Base-by-base conservation (phyloP, 129 eudicot genomes). In the Flaveria robusta region DNA sequence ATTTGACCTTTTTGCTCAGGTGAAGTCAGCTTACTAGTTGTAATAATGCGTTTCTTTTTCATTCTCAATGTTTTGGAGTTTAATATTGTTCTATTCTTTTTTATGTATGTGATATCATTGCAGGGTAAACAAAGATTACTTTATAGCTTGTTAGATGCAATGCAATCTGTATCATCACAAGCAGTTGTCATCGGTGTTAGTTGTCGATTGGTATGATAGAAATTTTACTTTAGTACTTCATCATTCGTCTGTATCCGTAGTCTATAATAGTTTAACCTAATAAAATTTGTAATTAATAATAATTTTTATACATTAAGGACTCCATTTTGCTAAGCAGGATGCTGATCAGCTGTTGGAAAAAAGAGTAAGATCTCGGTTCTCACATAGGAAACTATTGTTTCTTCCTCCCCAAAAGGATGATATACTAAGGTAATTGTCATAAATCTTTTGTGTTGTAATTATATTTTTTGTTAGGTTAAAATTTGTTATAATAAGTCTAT, bases 331-430 rank as follows among this genome's bases (percentile, higher is more conserved):
- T 41, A 14, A 84, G 79, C 89, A 94, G 98, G 98, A 94, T 81
- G 98, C 98, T 82, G 98, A 94, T 86, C 97, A 94, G 80, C 86
- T 94, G 65, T 59, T 94, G 89, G 98, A 94, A 75, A 94, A 94
- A 82, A 86, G 98, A 87, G 98, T 94, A 47, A 80, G 98, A 79
- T 94, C 97, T 74, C 93, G 97, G 18, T 94, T 94, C 81, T 91
- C 98, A 66, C 97, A 94, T 46, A 80, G 98, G 85, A 94, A 94
- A 76, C 78, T 94, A 74, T 78, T 94, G 79, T 94, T 94, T 80
- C 92, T 83, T 83, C 96, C 97, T 86, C 91, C 98, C 31, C 73
- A 90, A 54, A 80, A 85, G 85, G 97, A 91, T 41, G 98, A 94
- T 74, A 60, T 87, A 22, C 88, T 81, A 47, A 89, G 91, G 98